Base-by-base conservation (phyloP, 2,329 filamentous ascomycete species). In the Fusarium albosuccineum region DNA sequence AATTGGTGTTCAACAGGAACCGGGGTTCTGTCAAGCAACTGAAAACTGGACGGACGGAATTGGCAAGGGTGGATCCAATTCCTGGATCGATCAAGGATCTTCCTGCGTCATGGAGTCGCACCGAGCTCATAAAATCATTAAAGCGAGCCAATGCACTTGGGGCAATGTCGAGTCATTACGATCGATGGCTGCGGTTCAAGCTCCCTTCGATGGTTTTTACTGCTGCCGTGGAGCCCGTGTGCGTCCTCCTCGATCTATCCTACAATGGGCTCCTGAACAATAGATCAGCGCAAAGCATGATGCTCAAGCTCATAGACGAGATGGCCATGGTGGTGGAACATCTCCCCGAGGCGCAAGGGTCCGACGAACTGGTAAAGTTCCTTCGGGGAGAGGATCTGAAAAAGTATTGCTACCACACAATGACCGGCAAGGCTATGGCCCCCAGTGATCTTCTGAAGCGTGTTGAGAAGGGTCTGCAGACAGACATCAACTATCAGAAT, bases 401-500 rank as follows among this genome's bases (percentile, higher is more conserved):
- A n/a, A 83, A 81, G 54, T 81, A 91, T 50, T 89, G 87, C 11
- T 82, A 82, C 11, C 62, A 60, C 26, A 69, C 71, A 17, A 78
- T 80, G 16, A 62, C 71, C 16, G 75, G 70, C 27, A 79, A 85
- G 57, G 87, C 89, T 52, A 81, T 84, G 6, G 77, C 78, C 9
- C 72, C 77, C 41, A 92, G 88, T 71, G 85, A 83, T 17, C 93
- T 97, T 88, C 81, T 92, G 6, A 84, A 86, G 54, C 88, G 91
- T 71, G 82, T 94, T 11, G 80, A 87, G 10, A 76, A 79, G 1
- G 91, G 92, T 2, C 80, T 81, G 63, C 79, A 83, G 60, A 93
- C 92, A 0, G 93, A 97, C 72, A 87, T 97, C 40, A 88, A 94
- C 45, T 97, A 91, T 73, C 86, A 95, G 70, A 97, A 97, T 76